Conservation (phyloP, 2,329 filamentous ascomycete species). For the Trichoderma brevicompactum region DNA sequence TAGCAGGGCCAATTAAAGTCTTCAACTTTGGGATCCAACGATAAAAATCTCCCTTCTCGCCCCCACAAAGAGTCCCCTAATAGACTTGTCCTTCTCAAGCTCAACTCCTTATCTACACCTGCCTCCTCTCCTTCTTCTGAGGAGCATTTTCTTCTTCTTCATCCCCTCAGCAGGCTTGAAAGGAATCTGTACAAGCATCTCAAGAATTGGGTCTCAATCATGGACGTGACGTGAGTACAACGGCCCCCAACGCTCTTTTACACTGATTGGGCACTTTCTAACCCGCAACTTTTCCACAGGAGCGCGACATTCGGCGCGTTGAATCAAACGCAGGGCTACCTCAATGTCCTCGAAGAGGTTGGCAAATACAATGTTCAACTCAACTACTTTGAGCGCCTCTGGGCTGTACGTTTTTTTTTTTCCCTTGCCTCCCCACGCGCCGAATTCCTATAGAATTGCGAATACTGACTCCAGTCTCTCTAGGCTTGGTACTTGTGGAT, state of each 20-base stretch:
- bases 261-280: conserved; percentile 10
- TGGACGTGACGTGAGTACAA: conserved; percentile 43
- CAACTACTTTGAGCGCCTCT: conserved; percentile 84
- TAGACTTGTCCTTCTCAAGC: conserved; percentile 15
- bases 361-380: conserved; percentile 80
- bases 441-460: too few species aligned
- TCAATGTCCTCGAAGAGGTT: conserved; percentile 65
- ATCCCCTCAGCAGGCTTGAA: background rate
- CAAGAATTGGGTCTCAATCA: conserved; percentile 33
- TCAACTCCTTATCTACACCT: conserved; percentile 28
- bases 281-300: conserved; percentile 40
- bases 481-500: conserved; percentile 94
- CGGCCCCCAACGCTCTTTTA: too few species aligned
- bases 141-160: background rate
- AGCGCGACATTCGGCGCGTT: conserved; percentile 57
- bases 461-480: background rate
- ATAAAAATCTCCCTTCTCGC: conserved; percentile 32
- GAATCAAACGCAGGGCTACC: conserved; percentile 57
- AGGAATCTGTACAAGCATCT: background rate
- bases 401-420: conserved; percentile 65
- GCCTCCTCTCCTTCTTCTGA: conserved; percentile 2
- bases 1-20: conserved; percentile 27
- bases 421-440: background rate
- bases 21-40: background rate
- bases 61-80: conserved; percentile 27